Evolutionary conservation across 148 eudicot species (phyloP), one percentile per base, ranked within the genome.

Genomic region (Amaranthus hypochondriacus): DNA sequence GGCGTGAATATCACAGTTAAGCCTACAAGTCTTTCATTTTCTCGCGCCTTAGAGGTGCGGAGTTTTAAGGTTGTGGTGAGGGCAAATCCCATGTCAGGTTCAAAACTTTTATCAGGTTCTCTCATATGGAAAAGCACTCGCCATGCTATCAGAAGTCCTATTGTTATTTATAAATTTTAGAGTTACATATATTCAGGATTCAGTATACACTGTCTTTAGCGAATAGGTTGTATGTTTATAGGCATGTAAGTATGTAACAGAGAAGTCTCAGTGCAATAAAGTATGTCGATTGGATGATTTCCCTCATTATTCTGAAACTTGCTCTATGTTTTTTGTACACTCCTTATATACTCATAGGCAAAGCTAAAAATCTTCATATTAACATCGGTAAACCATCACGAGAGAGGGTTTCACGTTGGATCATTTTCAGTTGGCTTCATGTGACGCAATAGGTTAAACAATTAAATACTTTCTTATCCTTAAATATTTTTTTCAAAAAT

Each of bases 11-110:
- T 93, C 6, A 86, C 79, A 5, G 92, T 93, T 39, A 74, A 48
- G 55, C 98, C 98, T 11, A 75, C 55, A 61, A 87, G 72, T 72
- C 86, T 92, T 4, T 63, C 80, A 5, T 92, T 92, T 75, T 66
- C 86, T 4, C 64, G 68, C 0, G 70, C 70, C 49, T 56, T 8
- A 42, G 77, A 89, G 60, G 72, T 50, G 72, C 59, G 77, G 71
- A 86, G 88, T 66, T 92, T 92, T 56, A 85, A 85, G 81, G 92
- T 90, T 53, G 85, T 86, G 67, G 98, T 92, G 71, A 89, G 81
- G 80, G 90, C 88, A 11, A 81, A 79, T 15, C 75, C 87, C 0
- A 66, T 67, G 49, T 48, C 67, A 13, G 18, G 76, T 18, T 62
- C 39, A 10, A 65, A 10, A 59, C 67, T 75, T 39, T 47, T 81